Evolutionary conservation across 2,329 filamentous ascomycete species (phyloP).

Genomic region (Fusarium sp.): DNA sequence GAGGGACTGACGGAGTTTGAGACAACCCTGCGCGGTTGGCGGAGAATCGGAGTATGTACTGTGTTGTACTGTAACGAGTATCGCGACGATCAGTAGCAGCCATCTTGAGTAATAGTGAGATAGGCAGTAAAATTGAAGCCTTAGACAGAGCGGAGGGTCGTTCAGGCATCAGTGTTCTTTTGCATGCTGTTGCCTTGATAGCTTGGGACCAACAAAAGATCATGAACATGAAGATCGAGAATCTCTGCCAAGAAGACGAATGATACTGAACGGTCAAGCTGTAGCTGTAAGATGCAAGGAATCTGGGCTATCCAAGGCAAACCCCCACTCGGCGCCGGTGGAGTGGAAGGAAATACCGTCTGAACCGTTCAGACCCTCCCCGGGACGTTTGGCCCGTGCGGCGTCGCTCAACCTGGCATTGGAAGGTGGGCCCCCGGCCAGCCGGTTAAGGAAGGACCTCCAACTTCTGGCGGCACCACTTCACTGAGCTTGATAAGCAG

Average conservation of each 20-base stretch:
- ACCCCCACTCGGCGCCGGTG: conserved; percentile 4
- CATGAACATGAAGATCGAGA: not conserved
- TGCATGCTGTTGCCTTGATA: not conserved
- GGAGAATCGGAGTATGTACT: conserved; percentile 3
- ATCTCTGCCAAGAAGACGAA: not conserved
- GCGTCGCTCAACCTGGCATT: conserved; percentile 3
- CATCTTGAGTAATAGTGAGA: conserved; percentile 7
- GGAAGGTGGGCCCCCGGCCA: conserved; percentile 17
- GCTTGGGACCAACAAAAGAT: not conserved
- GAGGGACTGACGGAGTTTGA: not conserved
- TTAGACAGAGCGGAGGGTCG: not conserved
- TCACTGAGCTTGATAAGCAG: conserved; percentile 1
- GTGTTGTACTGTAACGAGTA: not conserved
- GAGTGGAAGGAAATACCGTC: conserved; percentile 6
- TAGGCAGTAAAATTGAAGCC: conserved; percentile 16
- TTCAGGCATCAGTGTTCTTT: not conserved
- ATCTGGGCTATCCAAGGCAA: not conserved
- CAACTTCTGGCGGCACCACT: conserved; percentile 2
- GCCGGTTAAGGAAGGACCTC: conserved; percentile 26
- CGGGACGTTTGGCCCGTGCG: conserved; percentile 18
- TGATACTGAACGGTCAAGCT: not conserved
- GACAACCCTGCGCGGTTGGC: not conserved
- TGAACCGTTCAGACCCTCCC: conserved; percentile 2
- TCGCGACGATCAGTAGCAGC: conserved; percentile 15
- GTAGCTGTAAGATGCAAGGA: not conserved